Evolutionary conservation across 2,329 filamentous ascomycete genomes (phyloP).

Genomic region (Hypoxylon sp.): DNA sequence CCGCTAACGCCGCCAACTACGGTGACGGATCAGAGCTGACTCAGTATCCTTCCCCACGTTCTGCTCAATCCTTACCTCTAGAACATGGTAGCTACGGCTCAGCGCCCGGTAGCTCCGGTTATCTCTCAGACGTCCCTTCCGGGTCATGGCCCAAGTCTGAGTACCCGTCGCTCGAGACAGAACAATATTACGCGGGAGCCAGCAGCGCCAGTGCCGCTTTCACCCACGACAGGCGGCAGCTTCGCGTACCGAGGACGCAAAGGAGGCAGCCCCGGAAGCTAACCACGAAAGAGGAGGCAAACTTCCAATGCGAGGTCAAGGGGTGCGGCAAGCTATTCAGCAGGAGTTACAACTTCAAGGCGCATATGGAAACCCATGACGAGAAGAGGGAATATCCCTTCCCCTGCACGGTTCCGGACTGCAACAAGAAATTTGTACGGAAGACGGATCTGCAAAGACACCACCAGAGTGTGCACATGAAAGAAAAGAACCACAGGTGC

Average conservation of each 20-base stretch:
- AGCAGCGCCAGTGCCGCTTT: slow-evolving; percentile 43
- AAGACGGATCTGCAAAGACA: slow-evolving; percentile 81
- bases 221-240: slow-evolving; percentile 49
- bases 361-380: slow-evolving; percentile 87
- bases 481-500: slow-evolving; percentile 77
- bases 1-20: slow-evolving; percentile 51
- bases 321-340: slow-evolving; percentile 85
- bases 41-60: slow-evolving; percentile 58
- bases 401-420: slow-evolving; percentile 73
- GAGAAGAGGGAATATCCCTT: slow-evolving; percentile 78
- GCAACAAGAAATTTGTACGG: slow-evolving; percentile 81
- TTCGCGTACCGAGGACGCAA: slow-evolving; percentile 52
- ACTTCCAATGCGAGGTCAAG: slow-evolving; percentile 75
- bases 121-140: slow-evolving; percentile 55
- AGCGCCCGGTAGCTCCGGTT: slow-evolving; percentile 52
- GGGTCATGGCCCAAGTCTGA: slow-evolving; percentile 57
- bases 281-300: slow-evolving; percentile 77
- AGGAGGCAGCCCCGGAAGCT: slow-evolving; percentile 61
- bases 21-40: slow-evolving; percentile 54
- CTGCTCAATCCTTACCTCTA: slow-evolving; percentile 53
- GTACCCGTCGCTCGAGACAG: slow-evolving; percentile 52
- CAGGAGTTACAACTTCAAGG: slow-evolving; percentile 86
- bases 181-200: slow-evolving; percentile 51
- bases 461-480: slow-evolving; percentile 77
- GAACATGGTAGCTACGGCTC: slow-evolving; percentile 48